A percentile compares a stretch with the other conserved stretches of the same genome.
Evolutionary conservation across 331 rosid species (phyloP).

Genomic region (Quercus lobata): DNA sequence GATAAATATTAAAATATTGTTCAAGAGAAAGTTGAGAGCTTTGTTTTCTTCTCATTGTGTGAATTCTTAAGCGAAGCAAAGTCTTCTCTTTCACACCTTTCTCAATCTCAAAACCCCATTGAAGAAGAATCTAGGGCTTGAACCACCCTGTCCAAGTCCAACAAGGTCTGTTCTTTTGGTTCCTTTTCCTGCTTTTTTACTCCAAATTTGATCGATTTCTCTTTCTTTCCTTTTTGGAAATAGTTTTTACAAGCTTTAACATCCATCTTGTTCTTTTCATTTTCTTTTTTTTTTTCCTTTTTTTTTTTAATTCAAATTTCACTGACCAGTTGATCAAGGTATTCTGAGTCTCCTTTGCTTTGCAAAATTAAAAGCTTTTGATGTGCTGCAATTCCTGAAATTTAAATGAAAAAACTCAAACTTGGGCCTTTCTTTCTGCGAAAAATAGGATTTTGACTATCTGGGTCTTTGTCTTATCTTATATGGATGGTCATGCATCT

Average conservation of each 20-base stretch:
- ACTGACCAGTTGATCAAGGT: conserved; percentile 29
- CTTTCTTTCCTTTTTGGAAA: conserved; percentile 10
- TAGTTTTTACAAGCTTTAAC: conserved; percentile 9
- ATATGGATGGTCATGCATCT: conserved; percentile 33
- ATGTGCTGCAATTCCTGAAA: conserved; percentile 19
- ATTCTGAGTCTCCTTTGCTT: conserved; percentile 20
- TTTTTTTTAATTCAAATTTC: background rate
- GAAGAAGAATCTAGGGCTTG: conserved; percentile 82
- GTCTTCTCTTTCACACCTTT: conserved; percentile 70
- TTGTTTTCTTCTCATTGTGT: conserved; percentile 57
- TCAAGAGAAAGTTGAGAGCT: conserved; percentile 47
- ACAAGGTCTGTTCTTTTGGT: conserved; percentile 61
- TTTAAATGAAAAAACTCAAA: conserved; percentile 14
- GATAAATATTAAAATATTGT: background rate
- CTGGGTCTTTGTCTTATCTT: conserved; percentile 31
- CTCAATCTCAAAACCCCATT: conserved; percentile 50
- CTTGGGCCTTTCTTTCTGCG: conserved; percentile 30
- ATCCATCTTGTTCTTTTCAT: conserved; percentile 10
- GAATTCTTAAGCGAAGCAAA: conserved; percentile 61
- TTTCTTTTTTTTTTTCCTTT: background rate
- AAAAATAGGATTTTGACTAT: conserved; percentile 38
- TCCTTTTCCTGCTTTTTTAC: conserved; percentile 26
- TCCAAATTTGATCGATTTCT: conserved; percentile 24
- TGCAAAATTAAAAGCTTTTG: conserved; percentile 2
- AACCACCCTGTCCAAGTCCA: conserved; percentile 52